These are phyloP conservation scores for Mortierella sp. DNA, from an alignment of 371 early-diverging fungal genomes.

Conservation along the genomic window DNA sequence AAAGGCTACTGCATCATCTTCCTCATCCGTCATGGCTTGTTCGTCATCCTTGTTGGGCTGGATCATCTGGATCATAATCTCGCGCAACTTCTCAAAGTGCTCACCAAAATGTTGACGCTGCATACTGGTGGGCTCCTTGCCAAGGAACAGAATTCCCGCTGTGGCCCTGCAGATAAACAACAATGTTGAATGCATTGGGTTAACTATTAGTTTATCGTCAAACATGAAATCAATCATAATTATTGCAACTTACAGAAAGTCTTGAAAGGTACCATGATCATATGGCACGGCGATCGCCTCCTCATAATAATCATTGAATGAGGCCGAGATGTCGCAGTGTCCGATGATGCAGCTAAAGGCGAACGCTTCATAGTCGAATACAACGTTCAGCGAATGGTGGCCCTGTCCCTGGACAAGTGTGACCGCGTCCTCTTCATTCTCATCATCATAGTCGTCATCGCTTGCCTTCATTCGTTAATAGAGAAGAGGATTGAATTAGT, in stretches of 20 bases:
- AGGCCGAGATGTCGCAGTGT: conserved; percentile 7
- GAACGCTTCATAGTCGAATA: conserved; percentile 24
- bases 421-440: conserved; percentile 7
- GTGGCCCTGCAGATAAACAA: conserved; percentile 19
- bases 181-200: conserved; percentile 1
- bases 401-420: conserved; percentile 18
- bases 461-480: conserved; percentile 2
- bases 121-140: conserved; percentile 15
- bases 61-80: background rate
- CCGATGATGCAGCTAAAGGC: conserved; percentile 9
- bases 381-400: conserved; percentile 17
- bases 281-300: conserved; percentile 12
- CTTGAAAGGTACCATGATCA: conserved; percentile 9
- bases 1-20: conserved; percentile 12
- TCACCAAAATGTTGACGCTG: conserved; percentile 16
- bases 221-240: conserved; percentile 12
- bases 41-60: conserved; percentile 11
- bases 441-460: background rate
- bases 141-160: conserved; percentile 17
- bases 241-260: conserved; percentile 20
- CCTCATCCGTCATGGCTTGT: conserved; percentile 15
- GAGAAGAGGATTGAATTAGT: conserved; percentile 4
- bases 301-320: conserved; percentile 22
- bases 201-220: background rate
- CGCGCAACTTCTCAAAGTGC: conserved; percentile 16